Evolutionary conservation across 352 stramenopile species (phyloP).

Genomic region (Globisporangium paroecandrum): DNA sequence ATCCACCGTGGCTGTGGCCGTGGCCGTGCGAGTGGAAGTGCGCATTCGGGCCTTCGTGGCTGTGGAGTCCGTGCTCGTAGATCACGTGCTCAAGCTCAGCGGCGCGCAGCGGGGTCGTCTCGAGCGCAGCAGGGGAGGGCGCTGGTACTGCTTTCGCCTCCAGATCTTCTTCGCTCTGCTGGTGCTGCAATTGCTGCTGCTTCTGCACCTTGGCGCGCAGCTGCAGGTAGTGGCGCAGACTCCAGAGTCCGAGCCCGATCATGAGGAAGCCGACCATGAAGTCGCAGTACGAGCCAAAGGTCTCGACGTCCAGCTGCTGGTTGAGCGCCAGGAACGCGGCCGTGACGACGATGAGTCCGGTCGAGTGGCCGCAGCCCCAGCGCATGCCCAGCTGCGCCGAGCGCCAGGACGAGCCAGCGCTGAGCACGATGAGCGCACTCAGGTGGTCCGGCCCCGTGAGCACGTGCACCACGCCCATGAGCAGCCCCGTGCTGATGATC

Average conservation of each 20-base stretch:
- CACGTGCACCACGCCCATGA: slow-evolving; percentile 49
- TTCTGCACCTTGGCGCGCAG: slow-evolving; percentile 30
- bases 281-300: slow-evolving; percentile 59
- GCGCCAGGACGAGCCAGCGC: slow-evolving; percentile 56
- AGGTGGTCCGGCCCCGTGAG: slow-evolving; percentile 81
- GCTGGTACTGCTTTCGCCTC: background rate
- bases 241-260: slow-evolving; percentile 56
- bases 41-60: slow-evolving; percentile 15
- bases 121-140: slow-evolving; percentile 9
- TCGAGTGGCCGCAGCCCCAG: slow-evolving; percentile 88
- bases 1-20: slow-evolving; percentile 7
- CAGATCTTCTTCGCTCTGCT: slow-evolving; percentile 8
- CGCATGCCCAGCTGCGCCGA: slow-evolving; percentile 80
- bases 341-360: slow-evolving; percentile 71
- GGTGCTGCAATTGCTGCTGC: slow-evolving; percentile 12
- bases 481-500: slow-evolving; percentile 38
- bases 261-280: slow-evolving; percentile 75
- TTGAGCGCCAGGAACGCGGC: slow-evolving; percentile 55
- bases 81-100: slow-evolving; percentile 32
- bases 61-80: slow-evolving; percentile 31
- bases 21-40: slow-evolving; percentile 13
- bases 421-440: slow-evolving; percentile 82
- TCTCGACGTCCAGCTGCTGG: slow-evolving; percentile 40
- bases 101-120: slow-evolving; percentile 32
- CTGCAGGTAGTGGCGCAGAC: slow-evolving; percentile 45